Evolutionary conservation across 768 basidiomycete genomes (phyloP).

Genomic region (Agaricus subrufescens): DNA sequence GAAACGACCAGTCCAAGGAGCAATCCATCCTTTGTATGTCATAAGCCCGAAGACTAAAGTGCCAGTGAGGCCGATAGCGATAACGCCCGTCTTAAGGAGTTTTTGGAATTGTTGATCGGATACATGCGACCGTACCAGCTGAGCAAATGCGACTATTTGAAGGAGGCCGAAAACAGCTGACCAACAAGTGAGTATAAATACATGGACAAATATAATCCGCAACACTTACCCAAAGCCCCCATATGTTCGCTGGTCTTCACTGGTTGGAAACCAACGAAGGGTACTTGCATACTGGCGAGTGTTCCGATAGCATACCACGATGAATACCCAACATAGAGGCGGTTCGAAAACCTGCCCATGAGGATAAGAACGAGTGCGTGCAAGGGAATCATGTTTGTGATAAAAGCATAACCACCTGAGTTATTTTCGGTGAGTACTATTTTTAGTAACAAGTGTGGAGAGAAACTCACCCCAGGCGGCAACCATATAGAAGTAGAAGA

Average conservation of each 20-base stretch:
- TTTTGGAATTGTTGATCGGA: slow-evolving; percentile 90
- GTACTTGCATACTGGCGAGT: slow-evolving; percentile 97
- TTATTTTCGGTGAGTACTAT: slow-evolving; percentile 2
- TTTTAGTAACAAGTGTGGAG: background rate
- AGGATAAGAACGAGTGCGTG: slow-evolving; percentile 92
- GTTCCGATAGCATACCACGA: slow-evolving; percentile 99
- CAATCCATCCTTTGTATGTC: slow-evolving; percentile 93
- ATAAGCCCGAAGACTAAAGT: slow-evolving; percentile 69
- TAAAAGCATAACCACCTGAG: slow-evolving; percentile 94
- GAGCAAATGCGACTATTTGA: slow-evolving; percentile 92
- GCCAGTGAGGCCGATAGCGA: slow-evolving; percentile 68
- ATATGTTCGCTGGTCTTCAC: slow-evolving; percentile 97
- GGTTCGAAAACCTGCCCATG: slow-evolving; percentile 92
- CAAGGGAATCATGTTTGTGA: slow-evolving; percentile 99
- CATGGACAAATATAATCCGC: background rate
- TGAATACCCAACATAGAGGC: slow-evolving; percentile 92
- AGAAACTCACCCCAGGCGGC: slow-evolving; percentile 87
- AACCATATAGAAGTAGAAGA: slow-evolving; percentile 99
- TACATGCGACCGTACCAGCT: slow-evolving; percentile 84
- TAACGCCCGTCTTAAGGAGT: slow-evolving; percentile 65
- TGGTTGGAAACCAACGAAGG: slow-evolving; percentile 99
- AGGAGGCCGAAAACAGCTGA: slow-evolving; percentile 92
- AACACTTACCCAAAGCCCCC: slow-evolving; percentile 81
- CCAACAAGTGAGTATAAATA: slow-evolving; percentile 9
- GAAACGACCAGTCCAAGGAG: slow-evolving; percentile 99